Evolutionary conservation across 2,329 filamentous ascomycete genomes (phyloP).

Genomic region (Esteya vermicola): DNA sequence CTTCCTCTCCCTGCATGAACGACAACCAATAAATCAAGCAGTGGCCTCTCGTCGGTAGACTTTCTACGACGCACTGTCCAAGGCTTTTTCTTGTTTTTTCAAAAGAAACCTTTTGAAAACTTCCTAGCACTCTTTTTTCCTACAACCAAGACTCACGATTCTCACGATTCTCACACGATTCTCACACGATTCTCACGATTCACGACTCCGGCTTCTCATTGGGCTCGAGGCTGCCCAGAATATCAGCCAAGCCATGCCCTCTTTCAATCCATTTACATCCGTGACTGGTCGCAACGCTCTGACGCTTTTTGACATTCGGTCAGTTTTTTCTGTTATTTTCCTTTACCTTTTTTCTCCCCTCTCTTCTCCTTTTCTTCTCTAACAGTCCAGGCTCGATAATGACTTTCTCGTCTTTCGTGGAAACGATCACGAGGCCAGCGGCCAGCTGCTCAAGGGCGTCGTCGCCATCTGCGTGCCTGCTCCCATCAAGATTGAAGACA

Average conservation of each 20-base stretch:
- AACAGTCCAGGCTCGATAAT: slow-evolving; percentile 48
- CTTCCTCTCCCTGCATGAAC: no score
- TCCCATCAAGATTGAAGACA: slow-evolving; percentile 55
- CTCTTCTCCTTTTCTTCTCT: neutral
- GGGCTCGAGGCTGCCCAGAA: no score
- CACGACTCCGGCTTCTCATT: no score
- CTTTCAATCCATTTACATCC: slow-evolving; percentile 40
- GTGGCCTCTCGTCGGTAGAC: no score
- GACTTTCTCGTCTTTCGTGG: slow-evolving; percentile 71
- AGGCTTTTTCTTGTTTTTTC: no score
- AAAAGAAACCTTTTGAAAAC: no score
- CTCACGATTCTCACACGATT: no score
- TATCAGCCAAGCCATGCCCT: slow-evolving; percentile 32
- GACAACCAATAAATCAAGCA: no score
- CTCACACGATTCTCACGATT: no score
- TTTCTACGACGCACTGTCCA: no score
- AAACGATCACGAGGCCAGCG: slow-evolving; percentile 58
- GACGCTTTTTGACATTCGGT: slow-evolving; percentile 46
- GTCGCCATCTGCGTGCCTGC: slow-evolving; percentile 60
- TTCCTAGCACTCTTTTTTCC: no score
- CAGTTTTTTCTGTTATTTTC: slow-evolving; percentile 14
- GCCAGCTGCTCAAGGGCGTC: slow-evolving; percentile 58
- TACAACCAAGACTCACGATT: no score
- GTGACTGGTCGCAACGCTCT: slow-evolving; percentile 35
- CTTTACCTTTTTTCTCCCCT: neutral